A percentile compares a stretch with the other conserved stretches of the same genome.
phyloP scores from a whole-genome alignment of 345 rosid genomes.

The Linum tenue region DNA sequence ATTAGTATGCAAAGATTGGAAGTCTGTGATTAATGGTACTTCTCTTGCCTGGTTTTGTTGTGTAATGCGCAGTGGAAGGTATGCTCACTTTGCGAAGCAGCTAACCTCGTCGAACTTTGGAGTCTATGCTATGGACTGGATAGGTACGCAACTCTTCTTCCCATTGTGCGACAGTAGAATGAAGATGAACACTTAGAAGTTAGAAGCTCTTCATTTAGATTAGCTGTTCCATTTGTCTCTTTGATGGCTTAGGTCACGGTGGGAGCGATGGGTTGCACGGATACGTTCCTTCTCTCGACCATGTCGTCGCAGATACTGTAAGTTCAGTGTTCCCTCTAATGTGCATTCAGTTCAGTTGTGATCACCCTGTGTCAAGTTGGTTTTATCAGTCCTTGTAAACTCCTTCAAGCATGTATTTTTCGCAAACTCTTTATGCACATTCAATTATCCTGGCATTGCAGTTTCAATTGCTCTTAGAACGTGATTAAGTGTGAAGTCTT shows the following conservation, averaged over 20 bases:
- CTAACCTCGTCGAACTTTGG: slow-evolving; percentile 58
- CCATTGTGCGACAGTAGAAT: not conserved
- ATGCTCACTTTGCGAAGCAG: slow-evolving; percentile 80
- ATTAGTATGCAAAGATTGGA: not conserved
- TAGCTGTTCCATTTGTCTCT: not conserved
- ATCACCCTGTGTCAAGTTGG: not conserved
- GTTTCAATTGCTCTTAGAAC: not conserved
- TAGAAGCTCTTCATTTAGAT: not conserved
- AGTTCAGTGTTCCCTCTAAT: slow-evolving; percentile 15
- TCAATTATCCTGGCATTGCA: not conserved
- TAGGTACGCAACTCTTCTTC: slow-evolving; percentile 34
- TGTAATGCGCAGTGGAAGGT: slow-evolving; percentile 58
- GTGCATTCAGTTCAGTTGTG: not conserved
- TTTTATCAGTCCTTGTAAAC: not conserved
- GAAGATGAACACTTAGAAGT: not conserved
- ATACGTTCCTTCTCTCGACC: slow-evolving; percentile 93
- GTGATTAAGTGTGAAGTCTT: not conserved
- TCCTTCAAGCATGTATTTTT: too few species aligned
- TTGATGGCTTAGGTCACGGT: slow-evolving; percentile 64
- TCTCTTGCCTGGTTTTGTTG: not conserved
- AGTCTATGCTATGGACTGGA: slow-evolving; percentile 96
- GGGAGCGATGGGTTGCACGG: slow-evolving; percentile 99
- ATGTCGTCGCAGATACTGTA: slow-evolving; percentile 86
- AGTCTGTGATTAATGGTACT: too few species aligned
- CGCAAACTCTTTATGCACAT: not conserved